Evolutionary conservation across 331 rosid species (phyloP), one percentile per base, ranked within the genome.

Genomic region (Rhamnella rubrinervis): DNA sequence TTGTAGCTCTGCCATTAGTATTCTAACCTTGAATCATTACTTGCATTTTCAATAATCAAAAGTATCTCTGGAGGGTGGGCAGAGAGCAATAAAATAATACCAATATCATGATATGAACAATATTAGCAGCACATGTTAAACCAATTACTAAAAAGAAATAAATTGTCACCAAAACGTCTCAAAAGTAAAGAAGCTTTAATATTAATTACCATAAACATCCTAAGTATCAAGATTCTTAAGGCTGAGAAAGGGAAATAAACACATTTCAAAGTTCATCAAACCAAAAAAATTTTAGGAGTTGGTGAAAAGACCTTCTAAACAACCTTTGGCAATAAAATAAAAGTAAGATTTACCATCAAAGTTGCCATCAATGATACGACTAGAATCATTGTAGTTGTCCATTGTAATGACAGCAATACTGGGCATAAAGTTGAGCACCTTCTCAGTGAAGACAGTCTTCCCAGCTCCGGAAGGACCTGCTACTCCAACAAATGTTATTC

Each of bases 391-490:
- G 81, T 95, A 95, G 82, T 91, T 86, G 85, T 95, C 99, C 96
- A 95, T 91, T 77, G 93, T 62, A 70, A 95, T 91, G 64, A 95
- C 96, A 67, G 96, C 96, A 61, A 95, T 72, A 85, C 99, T 95
- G 53, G 99, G 99, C 90, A 95, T 84, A 70, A 95, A 87, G 79
- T 68, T 89, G 73, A 84, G 87, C 67, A 95, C 85, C 81, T 95
- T 95, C 75, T 95, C 97, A 8, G 99, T 91, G 75, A 95, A 95
- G 69, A 91, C 96, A 74, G 96, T 89, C 82, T 95, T 95, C 78
- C 97, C 97, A 38, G 99, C 99, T 71, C 99, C 97, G 25, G 99
- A 95, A 58, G 99, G 97, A 65, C 97, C 99, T 20, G 99, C 99
- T 71, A 95, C 96, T 84, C 99, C 99, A n/a, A 91, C 99, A 15